Percentiles rank a stretch among this genome's conserved stretches.
Conservation (phyloP, 192 early-diverging fungal genomes). For the Jimgerdemannia flammicorona region DNA sequence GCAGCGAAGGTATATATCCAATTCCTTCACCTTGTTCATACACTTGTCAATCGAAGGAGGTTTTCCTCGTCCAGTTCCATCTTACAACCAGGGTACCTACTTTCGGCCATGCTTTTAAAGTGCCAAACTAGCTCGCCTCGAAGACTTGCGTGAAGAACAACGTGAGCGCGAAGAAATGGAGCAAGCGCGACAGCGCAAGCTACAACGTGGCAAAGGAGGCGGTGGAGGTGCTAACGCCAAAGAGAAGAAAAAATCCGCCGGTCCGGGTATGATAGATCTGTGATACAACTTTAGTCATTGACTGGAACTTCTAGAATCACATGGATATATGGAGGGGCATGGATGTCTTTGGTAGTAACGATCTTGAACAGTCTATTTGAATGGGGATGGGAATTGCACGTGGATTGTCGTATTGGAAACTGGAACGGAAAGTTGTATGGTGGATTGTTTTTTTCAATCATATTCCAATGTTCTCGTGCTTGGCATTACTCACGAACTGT, state of each 20-base stretch:
- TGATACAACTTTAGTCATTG: conserved; percentile 1
- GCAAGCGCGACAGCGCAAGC: conserved; percentile 19
- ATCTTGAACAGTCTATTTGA: no score
- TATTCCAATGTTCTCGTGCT: no score
- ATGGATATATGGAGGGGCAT: no score
- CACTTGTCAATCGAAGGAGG: not conserved
- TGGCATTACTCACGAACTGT: no score
- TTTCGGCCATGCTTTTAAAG: conserved; percentile 6
- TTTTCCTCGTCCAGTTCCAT: no score
- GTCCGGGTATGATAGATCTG: conserved; percentile 2
- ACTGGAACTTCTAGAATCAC: no score
- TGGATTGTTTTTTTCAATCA: no score
- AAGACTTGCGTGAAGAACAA: conserved; percentile 30
- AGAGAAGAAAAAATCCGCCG: not conserved
- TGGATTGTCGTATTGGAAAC: no score
- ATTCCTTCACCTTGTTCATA: not conserved
- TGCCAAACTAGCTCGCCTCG: conserved; percentile 21
- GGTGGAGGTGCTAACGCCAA: not conserved
- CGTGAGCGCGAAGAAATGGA: conserved; percentile 24
- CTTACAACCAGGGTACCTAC: not conserved
- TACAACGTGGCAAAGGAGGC: not conserved
- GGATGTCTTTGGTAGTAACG: no score
- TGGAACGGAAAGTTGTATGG: no score
- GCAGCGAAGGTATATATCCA: conserved; percentile 23
- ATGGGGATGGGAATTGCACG: no score